Conservation (phyloP, 1,139 yeast species). For the Geotrichum macrosporum region DNA sequence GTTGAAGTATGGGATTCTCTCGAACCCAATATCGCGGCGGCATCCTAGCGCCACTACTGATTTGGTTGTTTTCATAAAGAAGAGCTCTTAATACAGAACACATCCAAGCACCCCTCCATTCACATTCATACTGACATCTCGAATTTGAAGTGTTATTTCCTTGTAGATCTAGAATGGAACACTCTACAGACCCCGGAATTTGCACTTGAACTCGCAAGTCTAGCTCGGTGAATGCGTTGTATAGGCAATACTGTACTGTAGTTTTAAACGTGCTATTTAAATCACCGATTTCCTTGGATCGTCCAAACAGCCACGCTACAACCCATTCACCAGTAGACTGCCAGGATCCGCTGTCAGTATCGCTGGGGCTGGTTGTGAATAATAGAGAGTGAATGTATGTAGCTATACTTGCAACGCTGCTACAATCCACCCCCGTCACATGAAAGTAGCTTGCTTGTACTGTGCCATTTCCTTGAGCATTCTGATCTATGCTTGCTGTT, state of each 20-base stretch:
- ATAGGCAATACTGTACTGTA: constrained; percentile 61
- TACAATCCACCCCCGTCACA: constrained; percentile 61
- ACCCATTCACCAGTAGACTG: no score
- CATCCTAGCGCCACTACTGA: constrained; percentile 52
- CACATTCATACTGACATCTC: constrained; percentile 48
- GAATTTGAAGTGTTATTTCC: no score
- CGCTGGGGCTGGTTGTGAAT: constrained; percentile 52
- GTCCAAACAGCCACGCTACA: constrained; percentile 68
- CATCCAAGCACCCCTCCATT: constrained; percentile 74
- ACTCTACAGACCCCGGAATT: constrained; percentile 75
- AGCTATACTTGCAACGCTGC: constrained; percentile 56
- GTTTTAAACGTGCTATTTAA: no score
- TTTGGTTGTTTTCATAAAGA: constrained; percentile 63
- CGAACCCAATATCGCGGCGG: constrained; percentile 64
- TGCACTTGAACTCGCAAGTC: constrained; percentile 68
- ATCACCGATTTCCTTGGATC: constrained; percentile 35
- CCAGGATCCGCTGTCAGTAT: not conserved
- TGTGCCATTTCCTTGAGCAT: constrained; percentile 45
- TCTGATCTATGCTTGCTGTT: no score
- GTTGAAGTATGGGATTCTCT: constrained; percentile 53
- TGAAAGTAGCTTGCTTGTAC: constrained; percentile 47
- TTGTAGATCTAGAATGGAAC: constrained; percentile 55
- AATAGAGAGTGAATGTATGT: constrained; percentile 47
- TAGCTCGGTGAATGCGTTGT: constrained; percentile 60
- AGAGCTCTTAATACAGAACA: constrained; percentile 62